phyloP scores from a whole-genome alignment of 1,139 yeast species.

The Kluyveromyces marxianus region DNA sequence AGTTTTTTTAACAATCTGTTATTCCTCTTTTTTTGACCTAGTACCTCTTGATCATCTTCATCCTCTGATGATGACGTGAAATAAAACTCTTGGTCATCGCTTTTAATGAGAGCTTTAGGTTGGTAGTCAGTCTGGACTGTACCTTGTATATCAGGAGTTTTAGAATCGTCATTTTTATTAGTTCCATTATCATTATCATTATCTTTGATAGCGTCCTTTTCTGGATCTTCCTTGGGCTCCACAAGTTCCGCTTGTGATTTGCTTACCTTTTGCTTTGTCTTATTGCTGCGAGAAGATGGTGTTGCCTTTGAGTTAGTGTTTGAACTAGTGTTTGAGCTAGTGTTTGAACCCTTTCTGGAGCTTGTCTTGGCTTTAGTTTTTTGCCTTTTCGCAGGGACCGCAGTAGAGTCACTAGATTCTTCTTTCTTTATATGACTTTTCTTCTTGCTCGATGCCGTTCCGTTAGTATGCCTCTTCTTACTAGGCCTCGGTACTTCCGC shows the following conservation, averaged over 20 bases:
- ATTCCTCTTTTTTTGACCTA: not conserved
- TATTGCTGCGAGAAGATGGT: not conserved
- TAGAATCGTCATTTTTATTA: not conserved
- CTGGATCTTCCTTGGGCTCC: not conserved
- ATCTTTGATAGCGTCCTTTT: not conserved
- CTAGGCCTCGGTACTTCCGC: constrained; percentile 3
- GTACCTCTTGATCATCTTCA: constrained; percentile 12
- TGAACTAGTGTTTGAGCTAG: too few species aligned
- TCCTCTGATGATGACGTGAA: constrained; percentile 29
- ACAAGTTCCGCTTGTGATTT: constrained; percentile 3
- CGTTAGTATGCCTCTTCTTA: not conserved
- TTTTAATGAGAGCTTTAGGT: not conserved
- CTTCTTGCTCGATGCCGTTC: not conserved
- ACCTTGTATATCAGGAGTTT: too few species aligned
- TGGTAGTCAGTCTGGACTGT: not conserved
- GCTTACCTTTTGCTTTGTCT: not conserved
- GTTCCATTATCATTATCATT: constrained; percentile 13
- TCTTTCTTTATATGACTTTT: not conserved
- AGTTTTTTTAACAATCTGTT: constrained; percentile 17
- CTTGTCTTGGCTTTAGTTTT: too few species aligned
- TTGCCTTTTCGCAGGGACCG: not conserved
- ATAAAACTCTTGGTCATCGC: constrained; percentile 12
- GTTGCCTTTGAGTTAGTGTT: not conserved
- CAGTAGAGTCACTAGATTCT: not conserved
- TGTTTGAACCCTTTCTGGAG: too few species aligned